Evolutionary conservation across 2,329 filamentous ascomycete species (phyloP).

Genomic region (Colletotrichum sp.): DNA sequence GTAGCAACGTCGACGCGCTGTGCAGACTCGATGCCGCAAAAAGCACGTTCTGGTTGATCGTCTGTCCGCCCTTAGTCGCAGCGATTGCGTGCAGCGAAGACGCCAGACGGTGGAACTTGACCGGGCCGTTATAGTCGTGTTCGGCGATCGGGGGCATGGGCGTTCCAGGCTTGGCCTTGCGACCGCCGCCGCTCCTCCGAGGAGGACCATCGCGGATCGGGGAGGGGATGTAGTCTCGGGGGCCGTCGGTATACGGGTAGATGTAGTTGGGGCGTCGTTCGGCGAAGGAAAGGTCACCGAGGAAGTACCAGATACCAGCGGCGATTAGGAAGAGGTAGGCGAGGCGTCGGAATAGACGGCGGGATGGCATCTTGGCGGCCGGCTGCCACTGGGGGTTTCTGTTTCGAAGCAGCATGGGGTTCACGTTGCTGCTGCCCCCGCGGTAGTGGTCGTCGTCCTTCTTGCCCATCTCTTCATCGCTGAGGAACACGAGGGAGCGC

Average conservation of each 20-base stretch:
- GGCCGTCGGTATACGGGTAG: constrained; percentile 30
- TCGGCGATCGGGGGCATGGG: constrained; percentile 18
- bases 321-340: constrained; percentile 52
- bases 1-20: constrained; percentile 75
- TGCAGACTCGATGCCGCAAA: constrained; percentile 79
- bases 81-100: constrained; percentile 65
- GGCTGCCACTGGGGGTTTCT: constrained; percentile 43
- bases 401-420: constrained; percentile 26
- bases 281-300: constrained; percentile 64
- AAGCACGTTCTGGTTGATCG: constrained; percentile 72
- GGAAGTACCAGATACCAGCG: constrained; percentile 65
- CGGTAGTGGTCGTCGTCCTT: constrained; percentile 62
- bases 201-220: constrained; percentile 4
- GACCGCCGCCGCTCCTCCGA: background rate
- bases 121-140: constrained; percentile 67
- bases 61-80: constrained; percentile 54
- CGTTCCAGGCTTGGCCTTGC: constrained; percentile 21
- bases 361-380: constrained; percentile 46
- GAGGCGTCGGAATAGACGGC: constrained; percentile 61
- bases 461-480: constrained; percentile 63
- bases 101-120: constrained; percentile 72
- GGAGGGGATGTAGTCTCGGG: background rate
- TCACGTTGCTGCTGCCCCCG: constrained; percentile 17
- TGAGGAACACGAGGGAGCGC: constrained; percentile 47
- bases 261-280: constrained; percentile 39